These are phyloP conservation scores for Skeletonema menzelii DNA, from an alignment of 108 stramenopile species.

Conservation along the genomic window DNA sequence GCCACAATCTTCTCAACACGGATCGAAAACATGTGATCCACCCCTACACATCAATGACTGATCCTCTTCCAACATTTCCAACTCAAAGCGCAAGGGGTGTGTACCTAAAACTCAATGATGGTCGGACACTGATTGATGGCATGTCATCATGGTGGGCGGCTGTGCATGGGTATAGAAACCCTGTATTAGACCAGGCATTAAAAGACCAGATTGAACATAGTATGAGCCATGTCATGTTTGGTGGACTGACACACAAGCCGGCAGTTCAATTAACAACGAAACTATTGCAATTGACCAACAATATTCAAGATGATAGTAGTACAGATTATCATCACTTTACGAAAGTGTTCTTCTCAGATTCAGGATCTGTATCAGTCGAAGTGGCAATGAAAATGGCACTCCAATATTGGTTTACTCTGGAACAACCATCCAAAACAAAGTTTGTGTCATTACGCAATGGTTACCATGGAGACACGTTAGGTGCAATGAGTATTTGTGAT, in stretches of 20 bases:
- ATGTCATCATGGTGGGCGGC: constrained; percentile 91
- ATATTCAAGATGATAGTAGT: background rate
- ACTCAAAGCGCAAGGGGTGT: constrained; percentile 60
- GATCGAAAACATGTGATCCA: constrained; percentile 67
- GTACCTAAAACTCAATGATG: constrained; percentile 62
- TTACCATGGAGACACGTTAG: constrained; percentile 91
- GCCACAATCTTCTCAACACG: constrained; percentile 15
- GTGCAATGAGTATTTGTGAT: constrained; percentile 90
- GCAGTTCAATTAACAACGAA: constrained; percentile 58
- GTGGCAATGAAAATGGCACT: constrained; percentile 93
- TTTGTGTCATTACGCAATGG: constrained; percentile 77
- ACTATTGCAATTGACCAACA: constrained; percentile 46
- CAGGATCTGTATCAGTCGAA: constrained; percentile 80
- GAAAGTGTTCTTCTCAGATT: constrained; percentile 81
- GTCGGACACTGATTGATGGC: constrained; percentile 72
- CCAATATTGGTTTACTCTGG: constrained; percentile 71
- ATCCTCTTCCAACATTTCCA: constrained; percentile 67
- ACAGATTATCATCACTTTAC: constrained; percentile 38
- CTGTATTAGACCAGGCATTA: constrained; percentile 66
- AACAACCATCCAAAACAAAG: constrained; percentile 44
- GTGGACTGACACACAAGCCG: constrained; percentile 83
- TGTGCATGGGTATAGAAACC: constrained; percentile 84
- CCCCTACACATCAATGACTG: constrained; percentile 83
- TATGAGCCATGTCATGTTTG: constrained; percentile 92
- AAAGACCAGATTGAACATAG: constrained; percentile 51